Percentiles rank a stretch among this genome's conserved stretches.
phyloP scores from a whole-genome alignment of 2,329 filamentous ascomycete species.

The Phyllachora maydis region DNA sequence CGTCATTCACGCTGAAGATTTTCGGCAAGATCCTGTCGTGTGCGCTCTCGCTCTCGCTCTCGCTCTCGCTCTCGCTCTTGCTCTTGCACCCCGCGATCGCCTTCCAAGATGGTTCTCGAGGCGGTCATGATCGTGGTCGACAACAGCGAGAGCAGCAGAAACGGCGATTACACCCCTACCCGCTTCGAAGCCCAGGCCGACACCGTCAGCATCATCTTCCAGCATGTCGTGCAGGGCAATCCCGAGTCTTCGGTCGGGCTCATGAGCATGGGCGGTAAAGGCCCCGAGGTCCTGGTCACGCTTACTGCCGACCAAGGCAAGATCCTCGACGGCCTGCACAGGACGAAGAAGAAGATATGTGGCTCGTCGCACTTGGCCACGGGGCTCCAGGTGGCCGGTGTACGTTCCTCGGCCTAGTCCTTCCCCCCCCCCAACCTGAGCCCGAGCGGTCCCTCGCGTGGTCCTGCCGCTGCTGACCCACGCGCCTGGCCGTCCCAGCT shows the following conservation, averaged over 20 bases:
- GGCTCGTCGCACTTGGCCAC: constrained; percentile 78
- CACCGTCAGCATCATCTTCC: constrained; percentile 87
- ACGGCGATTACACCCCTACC: constrained; percentile 81
- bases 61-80: no score
- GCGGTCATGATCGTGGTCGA: constrained; percentile 99
- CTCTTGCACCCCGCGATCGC: no score
- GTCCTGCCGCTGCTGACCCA: constrained; percentile 6
- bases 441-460: no score
- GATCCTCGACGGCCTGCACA: constrained; percentile 78
- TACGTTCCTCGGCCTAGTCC: constrained; percentile 24
- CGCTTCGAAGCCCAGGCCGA: constrained; percentile 94
- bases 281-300: constrained; percentile 92
- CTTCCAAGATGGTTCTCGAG: constrained; percentile 81
- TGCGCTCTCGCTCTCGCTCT: no score
- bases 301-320: constrained; percentile 92
- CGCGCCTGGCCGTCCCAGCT: constrained; percentile 40
- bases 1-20: no score
- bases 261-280: constrained; percentile 97
- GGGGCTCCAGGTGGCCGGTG: constrained; percentile 83
- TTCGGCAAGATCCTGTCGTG: no score
- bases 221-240: constrained; percentile 85
- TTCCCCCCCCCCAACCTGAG: constrained; percentile 3
- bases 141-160: constrained; percentile 96
- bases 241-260: constrained; percentile 92
- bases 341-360: constrained; percentile 77